Conservation (phyloP, 345 rosid genomes). For the Mercurialis annua region DNA sequence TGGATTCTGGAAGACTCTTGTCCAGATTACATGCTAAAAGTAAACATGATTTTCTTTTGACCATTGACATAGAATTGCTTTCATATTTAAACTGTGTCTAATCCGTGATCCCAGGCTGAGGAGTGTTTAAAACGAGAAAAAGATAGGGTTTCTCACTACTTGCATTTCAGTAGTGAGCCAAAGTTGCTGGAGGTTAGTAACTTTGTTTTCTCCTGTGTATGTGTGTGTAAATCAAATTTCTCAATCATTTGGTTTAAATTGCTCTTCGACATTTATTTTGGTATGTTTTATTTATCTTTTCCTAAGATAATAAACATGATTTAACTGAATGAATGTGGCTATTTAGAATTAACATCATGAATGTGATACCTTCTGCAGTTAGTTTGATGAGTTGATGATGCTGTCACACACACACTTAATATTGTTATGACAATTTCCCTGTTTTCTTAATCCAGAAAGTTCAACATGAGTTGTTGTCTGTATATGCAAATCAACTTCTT, state of each 20-base stretch:
- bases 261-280: too few relatives aligned
- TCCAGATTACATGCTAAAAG: conserved; percentile 46
- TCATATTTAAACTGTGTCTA: not conserved
- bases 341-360: too few relatives aligned
- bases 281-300: too few relatives aligned
- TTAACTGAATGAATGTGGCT: too few relatives aligned
- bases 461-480: conserved; percentile 32
- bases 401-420: too few relatives aligned
- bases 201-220: not conserved
- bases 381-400: too few relatives aligned
- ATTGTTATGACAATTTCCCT: not conserved
- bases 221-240: too few relatives aligned
- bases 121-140: conserved; percentile 40
- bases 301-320: too few relatives aligned
- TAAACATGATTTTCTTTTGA: not conserved
- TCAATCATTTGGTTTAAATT: too few relatives aligned
- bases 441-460: conserved; percentile 27
- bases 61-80: too few relatives aligned
- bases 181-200: conserved; percentile 35
- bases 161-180: conserved; percentile 40
- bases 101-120: conserved; percentile 27
- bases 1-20: conserved; percentile 46
- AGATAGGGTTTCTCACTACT: conserved; percentile 38
- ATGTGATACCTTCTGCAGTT: too few relatives aligned
- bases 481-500: conserved; percentile 35